Evolutionary conservation across 1,139 yeast genomes (phyloP), one percentile per base, ranked within the genome.

Genomic region (Barnettozyma hawaiiensis): DNA sequence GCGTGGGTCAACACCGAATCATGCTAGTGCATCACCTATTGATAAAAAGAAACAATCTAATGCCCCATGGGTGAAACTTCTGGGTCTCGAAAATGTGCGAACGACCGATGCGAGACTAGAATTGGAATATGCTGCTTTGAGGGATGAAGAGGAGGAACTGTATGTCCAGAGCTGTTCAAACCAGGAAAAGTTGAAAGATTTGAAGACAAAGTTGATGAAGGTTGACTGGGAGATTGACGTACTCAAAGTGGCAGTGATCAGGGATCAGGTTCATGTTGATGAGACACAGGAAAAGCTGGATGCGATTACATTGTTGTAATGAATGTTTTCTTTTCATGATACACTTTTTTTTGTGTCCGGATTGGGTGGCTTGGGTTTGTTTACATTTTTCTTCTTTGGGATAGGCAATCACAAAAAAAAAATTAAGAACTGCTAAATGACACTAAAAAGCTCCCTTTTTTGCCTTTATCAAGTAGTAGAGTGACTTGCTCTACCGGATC

Each of bases 271-370:
- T 7, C 49, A 47, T 27, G 45, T 44, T 2, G 47, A 48, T 12
- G 27, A 41, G 4, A 47, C 53, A 1, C 48, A 47, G 20, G 52
- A 50, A 19, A 46, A 47, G 15, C 37, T 50, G 24, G 52, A 48
- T 27, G 38, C 46, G 3, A 47, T 50, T 5, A 43, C 53, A 4
- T 37, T 50, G 15, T 19, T 50, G 14, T 50, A 37, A 42, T 18
- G 16, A 16, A 16, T 18, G 5, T 16, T n/a, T n/a, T n/a, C n/a
- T n/a, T n/a, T n/a, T 31, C 21, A 31, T 19, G 19, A 31, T 7
- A 9, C 11, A 16, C n/a, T 5, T 31, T 12, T 19, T 18, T 31
- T 21, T 19, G 14, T 14, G n/a, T 26, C 29, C 29, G 8, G 15
- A 26, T 26, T 26, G 9, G 29, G 33, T 21, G 14, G 21, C 11